A percentile compares a stretch with the other conserved stretches of the same genome.
Evolutionary conservation across 495 filamentous ascomycete genomes (phyloP).

Genomic region (Lindgomyces ingoldianus): DNA sequence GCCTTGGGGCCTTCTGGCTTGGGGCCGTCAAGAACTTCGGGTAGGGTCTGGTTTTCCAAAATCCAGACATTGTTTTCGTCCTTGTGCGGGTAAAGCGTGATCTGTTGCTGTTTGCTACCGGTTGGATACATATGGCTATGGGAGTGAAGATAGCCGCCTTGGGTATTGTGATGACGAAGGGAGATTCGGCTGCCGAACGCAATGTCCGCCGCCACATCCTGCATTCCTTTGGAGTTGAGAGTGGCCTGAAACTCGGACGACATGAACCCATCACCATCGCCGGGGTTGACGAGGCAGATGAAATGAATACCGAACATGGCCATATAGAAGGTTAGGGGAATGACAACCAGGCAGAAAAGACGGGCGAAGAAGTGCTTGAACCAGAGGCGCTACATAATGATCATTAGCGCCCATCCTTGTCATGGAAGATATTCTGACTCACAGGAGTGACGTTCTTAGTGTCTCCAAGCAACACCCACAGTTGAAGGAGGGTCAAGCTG

Average conservation of each 20-base stretch:
- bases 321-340: conserved; percentile 88
- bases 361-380: conserved; percentile 94
- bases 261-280: conserved; percentile 99
- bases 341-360: conserved; percentile 86
- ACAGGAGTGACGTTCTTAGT: conserved; percentile 76
- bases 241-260: conserved; percentile 98
- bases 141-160: conserved; percentile 96
- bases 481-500: conserved; percentile 81
- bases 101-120: conserved; percentile 97
- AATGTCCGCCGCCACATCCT: conserved; percentile 89
- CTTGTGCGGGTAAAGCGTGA: conserved; percentile 98
- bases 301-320: conserved; percentile 97
- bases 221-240: conserved; percentile 92
- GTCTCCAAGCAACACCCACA: conserved; percentile 94
- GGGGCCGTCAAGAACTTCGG: conserved; percentile 69
- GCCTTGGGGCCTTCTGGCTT: conserved; percentile 76
- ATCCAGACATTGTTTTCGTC: conserved; percentile 97
- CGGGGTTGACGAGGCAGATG: conserved; percentile 85
- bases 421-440: too few relatives aligned
- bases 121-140: conserved; percentile 96
- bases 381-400: conserved; percentile 76
- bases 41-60: conserved; percentile 93
- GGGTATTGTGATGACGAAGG: conserved; percentile 92
- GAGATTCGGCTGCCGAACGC: conserved; percentile 81
- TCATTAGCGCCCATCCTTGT: too few relatives aligned